Evolutionary conservation across 1,139 yeast species (phyloP), one percentile per base, ranked within the genome.

Genomic region (Starmera stellimalicola): DNA sequence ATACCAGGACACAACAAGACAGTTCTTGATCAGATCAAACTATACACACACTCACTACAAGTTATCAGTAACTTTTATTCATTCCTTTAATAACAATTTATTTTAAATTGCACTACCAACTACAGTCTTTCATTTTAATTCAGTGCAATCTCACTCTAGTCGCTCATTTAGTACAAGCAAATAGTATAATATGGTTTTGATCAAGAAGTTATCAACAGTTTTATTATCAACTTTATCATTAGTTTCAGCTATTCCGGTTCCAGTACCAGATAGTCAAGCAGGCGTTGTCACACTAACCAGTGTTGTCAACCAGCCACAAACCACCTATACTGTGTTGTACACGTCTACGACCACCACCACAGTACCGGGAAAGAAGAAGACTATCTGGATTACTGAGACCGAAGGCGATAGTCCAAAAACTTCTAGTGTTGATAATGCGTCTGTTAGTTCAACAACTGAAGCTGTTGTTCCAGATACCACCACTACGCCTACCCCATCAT

Each of bases 91-190:
- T 25, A 25, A 22, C n/a, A 27, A 39, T 40, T n/a, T n/a, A n/a
- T n/a, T n/a, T n/a, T 30, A 37, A 41, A 38, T 37, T 38, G 22
- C 26, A 33, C 33, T 34, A 33, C 52, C 51, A 48, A 47, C 52
- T 47, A 47, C 39, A 29, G 48, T 47, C 53, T 37, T 40, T 48
- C 52, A 33, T 39, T 37, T 40, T 48, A 51, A 33, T 39, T 45
- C 19, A 10, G 25, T 27, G 30, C 30, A n/a, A n/a, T 26, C 20
- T 22, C 11, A 22, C 25, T 22, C 11, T 14, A 22, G 25, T 22
- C 25, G 11, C 12, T 22, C 30, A 18, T 28, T 28, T 18, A 18
- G 4, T 28, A 16, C 14, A 2, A 5, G 8, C 12, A 28, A 14
- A 28, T 24, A 28, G 2, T 17, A n/a, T 7, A 38, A 25, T 31